These are phyloP conservation scores for Umbelopsis sp. DNA, from an alignment of 371 early-diverging fungal species.

Conservation along the genomic window DNA sequence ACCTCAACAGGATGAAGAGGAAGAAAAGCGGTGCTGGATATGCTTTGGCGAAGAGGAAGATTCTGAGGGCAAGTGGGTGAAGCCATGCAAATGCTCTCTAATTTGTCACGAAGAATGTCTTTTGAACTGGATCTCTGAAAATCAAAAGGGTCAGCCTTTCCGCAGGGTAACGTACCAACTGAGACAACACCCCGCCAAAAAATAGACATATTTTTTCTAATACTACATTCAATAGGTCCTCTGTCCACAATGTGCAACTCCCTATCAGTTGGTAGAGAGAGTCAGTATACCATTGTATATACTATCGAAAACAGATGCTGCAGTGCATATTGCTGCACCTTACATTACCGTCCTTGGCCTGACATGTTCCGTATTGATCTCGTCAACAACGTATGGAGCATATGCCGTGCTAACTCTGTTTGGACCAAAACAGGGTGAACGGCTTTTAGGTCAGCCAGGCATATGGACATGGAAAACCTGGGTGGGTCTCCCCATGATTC, in stretches of 20 bases:
- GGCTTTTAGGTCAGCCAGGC: constrained; percentile 61
- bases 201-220: not conserved
- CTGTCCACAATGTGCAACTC: constrained; percentile 77
- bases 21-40: constrained; percentile 61
- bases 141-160: constrained; percentile 58
- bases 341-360: constrained; percentile 67
- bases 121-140: constrained; percentile 78
- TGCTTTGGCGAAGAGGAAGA: constrained; percentile 70
- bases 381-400: constrained; percentile 70
- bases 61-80: constrained; percentile 66
- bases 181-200: not conserved
- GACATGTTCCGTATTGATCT: constrained; percentile 61
- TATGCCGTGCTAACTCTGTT: constrained; percentile 71
- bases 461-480: constrained; percentile 71
- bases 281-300: constrained; percentile 52
- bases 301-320: constrained; percentile 56
- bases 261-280: constrained; percentile 64
- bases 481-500: constrained; percentile 67
- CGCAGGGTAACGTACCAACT: constrained; percentile 49
- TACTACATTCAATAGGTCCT: constrained; percentile 48
- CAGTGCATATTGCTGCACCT: constrained; percentile 66
- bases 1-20: constrained; percentile 18
- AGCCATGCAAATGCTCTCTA: constrained; percentile 76
- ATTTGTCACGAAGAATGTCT: constrained; percentile 76
- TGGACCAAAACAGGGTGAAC: constrained; percentile 66